Base-by-base conservation (phyloP, 2,329 filamentous ascomycete species). In the Chrysoporthe cubensis region DNA sequence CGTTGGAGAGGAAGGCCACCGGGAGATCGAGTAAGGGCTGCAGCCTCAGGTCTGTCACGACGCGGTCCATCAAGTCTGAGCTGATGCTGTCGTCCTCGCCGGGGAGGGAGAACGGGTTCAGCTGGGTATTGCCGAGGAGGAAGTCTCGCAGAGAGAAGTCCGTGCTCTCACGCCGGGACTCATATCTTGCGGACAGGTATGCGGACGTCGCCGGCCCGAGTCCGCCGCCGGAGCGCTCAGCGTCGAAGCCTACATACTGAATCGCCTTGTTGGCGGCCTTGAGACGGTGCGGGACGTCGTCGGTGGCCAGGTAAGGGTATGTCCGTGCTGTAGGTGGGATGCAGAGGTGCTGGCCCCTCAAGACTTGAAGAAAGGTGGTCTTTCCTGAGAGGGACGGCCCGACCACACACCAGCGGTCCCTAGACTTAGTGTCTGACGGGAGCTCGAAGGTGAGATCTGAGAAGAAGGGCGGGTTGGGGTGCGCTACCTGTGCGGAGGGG, bases 1-100 rank as follows among this genome's bases (percentile, higher is more conserved):
- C 96, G 78, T 98, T 97, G 76, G 94, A 97, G 65, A 99, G 80
- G 76, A 96, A 97, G 34, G 92, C 88, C 8, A 98, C 92, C 0
- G 95, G 94, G 76, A 97, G 90, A 50, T 91, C 85, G 1, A 96
- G 81, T 58, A 98, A 82, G 9, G 85, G 81, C 0, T 84, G 81
- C 16, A 99, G 81, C 62, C 87, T 86, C 66, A 99, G 80, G 73
- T 96, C 90, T 7, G 76, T 76, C 18, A 94, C 86, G 0, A 97
- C 88, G 9, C 86, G 83, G 16, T 84, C 78, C 50, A 97, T 78
- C 0, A 88, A 78, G 4, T 78, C 72, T 34, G 80, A 73, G 56
- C 88, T 84, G 1, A 86, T 79, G 6, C 79, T 74, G 11, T 82
- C 84, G 5, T 86, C 83, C 1, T 84, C 78, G n/a, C 82, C 82